Evolutionary conservation across 306 rosid genomes (phyloP), one percentile per base, ranked within the genome.

Genomic region (Quercus mongolica): DNA sequence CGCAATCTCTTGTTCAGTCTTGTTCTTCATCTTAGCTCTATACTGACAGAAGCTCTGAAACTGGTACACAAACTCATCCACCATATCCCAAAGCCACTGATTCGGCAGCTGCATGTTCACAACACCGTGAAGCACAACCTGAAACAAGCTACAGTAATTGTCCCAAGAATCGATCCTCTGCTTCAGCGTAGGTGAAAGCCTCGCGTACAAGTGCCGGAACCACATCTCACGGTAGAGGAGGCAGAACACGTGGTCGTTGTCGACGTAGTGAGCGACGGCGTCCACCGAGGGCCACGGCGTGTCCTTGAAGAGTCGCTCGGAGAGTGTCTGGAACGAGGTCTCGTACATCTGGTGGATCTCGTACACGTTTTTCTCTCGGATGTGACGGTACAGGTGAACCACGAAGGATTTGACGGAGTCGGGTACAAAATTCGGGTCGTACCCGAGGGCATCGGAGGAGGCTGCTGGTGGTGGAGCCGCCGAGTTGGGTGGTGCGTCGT

Each of bases 1-100:
- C 1, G 94, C 86, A 63, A 91, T 93, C 76, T 96, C 99, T 7
- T 87, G 94, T 17, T 96, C 98, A 0, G 89, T 86, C 81, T 96
- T 93, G 84, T 52, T 90, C 98, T 96, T 93, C 93, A 96, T 90
- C 82, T 96, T 96, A 3, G 99, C 97, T 31, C 97, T 83, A 46
- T 89, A 96, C 85, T 96, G 99, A 41, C 99, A 96, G 69, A 96
- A 96, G 86, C 94, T 96, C 90, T 91, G 98, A 64, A 96, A 93
- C 94, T 96, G 98, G 86, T 96, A 93, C 10, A 93, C 99, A 57
- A 96, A 96, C 83, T 93, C 99, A 25, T 96, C 97, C 0, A 96
- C 99, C 99, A 96, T 96, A 31, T 96, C 99, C 99, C 99, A 95
- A 7, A 95, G 83, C 98, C 99, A 96, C 83, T 93, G 98, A 63